phyloP scores from a whole-genome alignment of 1,284 basidiomycete species.

The Leccinum pachyderme region DNA sequence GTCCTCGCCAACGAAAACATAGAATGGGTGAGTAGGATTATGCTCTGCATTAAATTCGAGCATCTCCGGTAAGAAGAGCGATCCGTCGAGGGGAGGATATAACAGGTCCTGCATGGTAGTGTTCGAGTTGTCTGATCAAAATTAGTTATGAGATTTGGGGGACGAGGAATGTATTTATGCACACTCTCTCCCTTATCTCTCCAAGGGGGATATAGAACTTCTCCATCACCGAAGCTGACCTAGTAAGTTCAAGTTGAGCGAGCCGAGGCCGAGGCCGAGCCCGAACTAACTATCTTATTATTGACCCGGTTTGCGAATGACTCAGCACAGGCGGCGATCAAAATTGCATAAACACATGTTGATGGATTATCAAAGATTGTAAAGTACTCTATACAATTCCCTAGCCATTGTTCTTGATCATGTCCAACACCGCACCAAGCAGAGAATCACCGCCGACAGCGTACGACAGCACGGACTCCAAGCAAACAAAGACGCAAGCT shows the following conservation, averaged over 20 bases:
- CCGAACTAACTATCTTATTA: neutral
- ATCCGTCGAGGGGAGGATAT: constrained; percentile 26
- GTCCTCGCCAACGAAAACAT: constrained; percentile 17
- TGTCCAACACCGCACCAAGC: neutral
- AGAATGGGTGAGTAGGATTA: constrained; percentile 21
- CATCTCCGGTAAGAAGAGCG: constrained; percentile 24
- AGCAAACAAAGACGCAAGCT: constrained; percentile 14
- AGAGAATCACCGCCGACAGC: constrained; percentile 5
- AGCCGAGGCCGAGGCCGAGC: neutral
- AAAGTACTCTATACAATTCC: neutral
- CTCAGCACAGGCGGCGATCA: neutral
- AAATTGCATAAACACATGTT: too few relatives aligned
- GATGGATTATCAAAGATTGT: too few relatives aligned
- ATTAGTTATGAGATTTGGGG: neutral
- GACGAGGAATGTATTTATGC: neutral
- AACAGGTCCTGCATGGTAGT: neutral
- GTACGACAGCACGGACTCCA: constrained; percentile 20
- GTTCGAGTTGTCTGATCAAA: neutral
- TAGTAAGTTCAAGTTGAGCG: neutral
- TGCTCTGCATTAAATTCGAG: constrained; percentile 21
- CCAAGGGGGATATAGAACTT: neutral
- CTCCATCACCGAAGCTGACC: neutral
- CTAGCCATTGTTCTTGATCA: constrained; percentile 3
- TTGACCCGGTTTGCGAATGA: neutral
- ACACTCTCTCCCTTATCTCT: neutral